Conservation (phyloP, 306 rosid genomes). For the Fragaria vesca region DNA sequence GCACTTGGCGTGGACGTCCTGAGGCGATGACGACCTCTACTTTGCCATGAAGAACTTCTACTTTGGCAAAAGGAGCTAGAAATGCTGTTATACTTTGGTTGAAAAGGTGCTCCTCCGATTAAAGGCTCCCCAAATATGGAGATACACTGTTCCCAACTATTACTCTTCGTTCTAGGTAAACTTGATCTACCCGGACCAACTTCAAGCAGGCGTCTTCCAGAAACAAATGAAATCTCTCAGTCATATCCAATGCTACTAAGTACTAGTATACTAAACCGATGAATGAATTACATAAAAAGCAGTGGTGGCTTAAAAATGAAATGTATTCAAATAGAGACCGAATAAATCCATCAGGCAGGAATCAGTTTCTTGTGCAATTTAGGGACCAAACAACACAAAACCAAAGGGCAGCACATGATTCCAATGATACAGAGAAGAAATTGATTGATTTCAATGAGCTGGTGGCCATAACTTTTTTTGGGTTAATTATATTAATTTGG, state of each 20-base stretch:
- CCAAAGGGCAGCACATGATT: too few relatives aligned
- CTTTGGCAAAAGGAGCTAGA: constrained; percentile 53
- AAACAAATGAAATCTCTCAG: background rate
- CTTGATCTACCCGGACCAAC: constrained; percentile 40
- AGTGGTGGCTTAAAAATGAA: too few relatives aligned
- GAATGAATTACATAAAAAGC: too few relatives aligned
- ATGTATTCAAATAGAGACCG: too few relatives aligned
- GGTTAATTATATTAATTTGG: too few relatives aligned
- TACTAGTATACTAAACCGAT: background rate
- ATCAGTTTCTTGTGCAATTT: too few relatives aligned
- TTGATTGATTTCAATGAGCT: too few relatives aligned
- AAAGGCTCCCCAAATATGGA: constrained; percentile 40
- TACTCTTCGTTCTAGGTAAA: constrained; percentile 40
- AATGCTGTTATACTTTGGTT: constrained; percentile 32
- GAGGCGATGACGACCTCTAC: constrained; percentile 25
- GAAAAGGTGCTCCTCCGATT: constrained; percentile 23
- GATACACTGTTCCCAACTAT: constrained; percentile 38
- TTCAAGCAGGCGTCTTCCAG: constrained; percentile 34
- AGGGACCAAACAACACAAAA: too few relatives aligned
- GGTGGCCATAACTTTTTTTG: too few relatives aligned
- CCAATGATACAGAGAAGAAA: too few relatives aligned
- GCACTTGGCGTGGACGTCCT: constrained; percentile 41
- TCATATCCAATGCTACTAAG: background rate
- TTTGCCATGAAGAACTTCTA: constrained; percentile 9
- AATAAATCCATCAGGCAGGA: too few relatives aligned